Base-by-base conservation (phyloP, 2,329 filamentous ascomycete species). In the Geosmithia putterillii region DNA sequence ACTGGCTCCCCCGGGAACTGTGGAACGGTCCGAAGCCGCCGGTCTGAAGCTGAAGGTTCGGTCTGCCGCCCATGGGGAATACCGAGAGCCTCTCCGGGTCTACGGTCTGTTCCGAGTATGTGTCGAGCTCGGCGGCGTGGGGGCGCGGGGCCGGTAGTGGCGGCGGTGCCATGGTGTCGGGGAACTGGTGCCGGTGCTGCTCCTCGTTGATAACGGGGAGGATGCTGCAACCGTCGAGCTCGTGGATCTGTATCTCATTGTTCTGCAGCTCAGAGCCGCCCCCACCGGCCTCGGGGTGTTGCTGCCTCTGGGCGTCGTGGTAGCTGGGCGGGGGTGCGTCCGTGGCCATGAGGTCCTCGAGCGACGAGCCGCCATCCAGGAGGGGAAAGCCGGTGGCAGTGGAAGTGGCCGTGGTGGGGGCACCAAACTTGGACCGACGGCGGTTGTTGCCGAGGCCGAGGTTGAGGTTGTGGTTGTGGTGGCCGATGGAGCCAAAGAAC, bases 401-500 rank as follows among this genome's bases (percentile, higher is more conserved):
- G n/a, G n/a, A n/a, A n/a, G n/a, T n/a, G n/a, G n/a, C n/a, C n/a
- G n/a, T n/a, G n/a, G n/a, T n/a, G n/a, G n/a, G n/a, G n/a, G n/a
- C n/a, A n/a, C n/a, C n/a, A n/a, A n/a, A n/a, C 28, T 12, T 32
- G 28, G 28, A 32, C 28, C 28, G 28, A 32, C n/a, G n/a, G n/a
- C n/a, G n/a, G n/a, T n/a, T n/a, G n/a, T n/a, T n/a, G n/a, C n/a
- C n/a, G n/a, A n/a, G n/a, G 3, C 41, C 32, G 19, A 51, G 46
- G n/a, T 54, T 53, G 21, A 51, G 55, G 48, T 62, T 70, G 36
- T 64, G 59, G 50, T 18, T 32, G 18, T 65, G 71, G 51, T 71
- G 65, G 8, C 72, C 72, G 23, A 76, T 58, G 10, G 65, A 68
- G 19, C 68, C 66, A 52, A 76, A 74, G 56, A 76, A 71, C 50